These are phyloP conservation scores for Neoarthrinium moseri DNA, from an alignment of 2,329 filamentous ascomycete genomes.

Conservation along the genomic window DNA sequence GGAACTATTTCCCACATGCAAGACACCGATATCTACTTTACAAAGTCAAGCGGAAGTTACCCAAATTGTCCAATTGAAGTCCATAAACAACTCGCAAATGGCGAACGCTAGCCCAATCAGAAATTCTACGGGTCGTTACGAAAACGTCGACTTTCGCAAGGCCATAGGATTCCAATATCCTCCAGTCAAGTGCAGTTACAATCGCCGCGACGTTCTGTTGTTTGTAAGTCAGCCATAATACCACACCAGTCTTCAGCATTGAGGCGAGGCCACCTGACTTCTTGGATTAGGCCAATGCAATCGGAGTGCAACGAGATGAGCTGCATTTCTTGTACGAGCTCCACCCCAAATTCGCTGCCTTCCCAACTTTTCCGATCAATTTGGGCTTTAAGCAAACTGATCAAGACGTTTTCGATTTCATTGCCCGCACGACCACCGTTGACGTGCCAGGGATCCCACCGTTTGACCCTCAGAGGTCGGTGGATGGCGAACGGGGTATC, in stretches of 20 bases:
- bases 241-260: not conserved
- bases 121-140: conserved; percentile 35
- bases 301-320: conserved; percentile 35
- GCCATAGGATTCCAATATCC: conserved; percentile 35
- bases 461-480: conserved; percentile 38
- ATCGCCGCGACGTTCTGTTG: conserved; percentile 40
- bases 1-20: no score
- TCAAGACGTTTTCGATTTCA: conserved; percentile 28
- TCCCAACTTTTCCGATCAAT: conserved; percentile 47
- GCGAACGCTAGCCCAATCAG: conserved; percentile 29
- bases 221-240: conserved; percentile 26
- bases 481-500: conserved; percentile 40
- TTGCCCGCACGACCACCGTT: conserved; percentile 27
- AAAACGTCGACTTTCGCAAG: conserved; percentile 40
- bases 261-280: not conserved
- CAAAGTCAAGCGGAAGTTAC: not conserved
- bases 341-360: conserved; percentile 40
- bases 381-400: conserved; percentile 43
- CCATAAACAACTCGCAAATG: conserved; percentile 7
- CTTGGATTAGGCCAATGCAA: conserved; percentile 33
- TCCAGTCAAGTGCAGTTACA: conserved; percentile 21
- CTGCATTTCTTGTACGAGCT: conserved; percentile 43
- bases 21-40: no score
- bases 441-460: conserved; percentile 36
- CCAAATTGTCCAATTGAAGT: not conserved